These are phyloP conservation scores for Citrus trifoliata DNA, from an alignment of 345 rosid species.

Conservation along the genomic window DNA sequence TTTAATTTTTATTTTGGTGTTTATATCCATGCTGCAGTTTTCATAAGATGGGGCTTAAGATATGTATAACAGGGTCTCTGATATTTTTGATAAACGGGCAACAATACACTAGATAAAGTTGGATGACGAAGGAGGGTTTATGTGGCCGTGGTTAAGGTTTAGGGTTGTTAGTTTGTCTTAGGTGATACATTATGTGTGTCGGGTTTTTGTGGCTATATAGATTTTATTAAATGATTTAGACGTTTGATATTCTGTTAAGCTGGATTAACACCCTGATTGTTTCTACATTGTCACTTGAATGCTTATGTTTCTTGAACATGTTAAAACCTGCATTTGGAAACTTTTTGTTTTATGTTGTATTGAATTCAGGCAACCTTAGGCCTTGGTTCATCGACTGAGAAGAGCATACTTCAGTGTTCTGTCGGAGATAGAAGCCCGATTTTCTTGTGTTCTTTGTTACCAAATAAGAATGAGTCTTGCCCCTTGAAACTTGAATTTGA, in stretches of 20 bases:
- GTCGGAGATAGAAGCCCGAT: constrained; percentile 55
- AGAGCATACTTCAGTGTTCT: constrained; percentile 71
- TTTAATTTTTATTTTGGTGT: neutral
- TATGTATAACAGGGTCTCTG: neutral
- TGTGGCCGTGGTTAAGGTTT: neutral
- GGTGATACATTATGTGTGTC: neutral
- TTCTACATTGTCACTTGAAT: neutral
- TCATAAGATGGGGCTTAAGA: neutral
- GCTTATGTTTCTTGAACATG: neutral
- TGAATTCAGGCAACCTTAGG: constrained; percentile 83
- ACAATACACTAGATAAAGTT: neutral
- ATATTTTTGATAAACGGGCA: neutral
- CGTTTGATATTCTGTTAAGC: neutral
- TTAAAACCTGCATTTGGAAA: neutral
- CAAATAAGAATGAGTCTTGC: constrained; percentile 66
- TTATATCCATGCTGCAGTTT: neutral
- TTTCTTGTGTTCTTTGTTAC: constrained; percentile 75
- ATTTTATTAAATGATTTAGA: neutral
- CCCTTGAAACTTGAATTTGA: constrained; percentile 72
- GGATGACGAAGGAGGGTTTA: neutral
- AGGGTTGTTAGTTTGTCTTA: neutral
- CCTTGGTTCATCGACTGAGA: constrained; percentile 57
- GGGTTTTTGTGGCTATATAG: neutral
- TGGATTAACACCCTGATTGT: neutral
- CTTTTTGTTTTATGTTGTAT: constrained; percentile 9